Evolutionary conservation across 2,329 filamentous ascomycete species (phyloP).

Genomic region (Phaeosphaeriaceae sp.): DNA sequence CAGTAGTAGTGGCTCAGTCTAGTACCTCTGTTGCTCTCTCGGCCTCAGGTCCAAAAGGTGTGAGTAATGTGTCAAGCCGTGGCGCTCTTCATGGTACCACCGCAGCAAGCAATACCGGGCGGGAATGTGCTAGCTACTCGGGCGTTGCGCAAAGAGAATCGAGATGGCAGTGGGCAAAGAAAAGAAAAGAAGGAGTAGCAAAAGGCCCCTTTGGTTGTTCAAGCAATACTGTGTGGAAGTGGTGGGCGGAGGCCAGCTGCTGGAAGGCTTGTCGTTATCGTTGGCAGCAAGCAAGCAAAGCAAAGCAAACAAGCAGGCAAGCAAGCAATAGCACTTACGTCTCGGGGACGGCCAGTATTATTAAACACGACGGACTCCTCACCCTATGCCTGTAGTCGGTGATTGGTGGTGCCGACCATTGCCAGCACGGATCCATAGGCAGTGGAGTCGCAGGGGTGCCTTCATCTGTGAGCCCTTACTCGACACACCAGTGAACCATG

Average conservation of each 20-base stretch:
- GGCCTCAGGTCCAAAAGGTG: neutral
- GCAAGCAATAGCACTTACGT: slow-evolving; percentile 22
- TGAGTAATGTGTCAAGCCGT: slow-evolving; percentile 5
- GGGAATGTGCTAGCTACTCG: slow-evolving; percentile 22
- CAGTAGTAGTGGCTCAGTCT: slow-evolving; percentile 13
- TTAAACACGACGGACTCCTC: slow-evolving; percentile 33
- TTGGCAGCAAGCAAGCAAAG: slow-evolving; percentile 18
- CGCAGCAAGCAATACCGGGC: slow-evolving; percentile 25
- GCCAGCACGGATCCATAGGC: slow-evolving; percentile 29
- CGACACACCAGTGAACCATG: slow-evolving; percentile 31
- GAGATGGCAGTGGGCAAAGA: neutral
- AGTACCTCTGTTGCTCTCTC: neutral
- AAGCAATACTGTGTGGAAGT: slow-evolving; percentile 3
- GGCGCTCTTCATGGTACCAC: slow-evolving; percentile 37
- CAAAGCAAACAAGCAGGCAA: slow-evolving; percentile 8
- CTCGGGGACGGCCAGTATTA: slow-evolving; percentile 41
- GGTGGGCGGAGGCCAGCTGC: slow-evolving; percentile 7
- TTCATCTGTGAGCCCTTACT: slow-evolving; percentile 36
- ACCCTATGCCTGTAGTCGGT: slow-evolving; percentile 23
- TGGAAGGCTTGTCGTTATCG: neutral
- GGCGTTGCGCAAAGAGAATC: slow-evolving; percentile 23
- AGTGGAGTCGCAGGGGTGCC: slow-evolving; percentile 27
- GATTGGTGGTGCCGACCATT: slow-evolving; percentile 30
- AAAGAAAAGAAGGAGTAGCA: neutral
- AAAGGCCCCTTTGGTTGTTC: too few species aligned